These are phyloP conservation scores for Aspergillus steynii DNA, from an alignment of 495 filamentous ascomycete species.

Conservation along the genomic window DNA sequence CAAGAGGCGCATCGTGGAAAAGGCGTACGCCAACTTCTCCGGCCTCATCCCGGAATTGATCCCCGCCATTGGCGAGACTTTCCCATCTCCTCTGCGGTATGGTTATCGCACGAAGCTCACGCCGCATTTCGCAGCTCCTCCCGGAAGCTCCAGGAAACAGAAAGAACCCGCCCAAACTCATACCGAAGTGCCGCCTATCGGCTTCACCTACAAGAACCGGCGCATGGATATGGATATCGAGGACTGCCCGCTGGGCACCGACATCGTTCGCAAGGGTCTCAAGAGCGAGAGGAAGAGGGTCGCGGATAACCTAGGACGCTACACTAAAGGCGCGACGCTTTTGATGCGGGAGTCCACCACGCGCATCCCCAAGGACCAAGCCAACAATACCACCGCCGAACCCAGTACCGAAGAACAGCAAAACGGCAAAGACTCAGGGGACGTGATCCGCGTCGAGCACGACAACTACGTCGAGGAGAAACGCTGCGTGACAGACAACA, in stretches of 20 bases:
- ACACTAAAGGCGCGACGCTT: slow-evolving; percentile 80
- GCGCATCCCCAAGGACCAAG: slow-evolving; percentile 57
- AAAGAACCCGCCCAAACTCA: slow-evolving; percentile 31
- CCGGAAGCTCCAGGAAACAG: slow-evolving; percentile 40
- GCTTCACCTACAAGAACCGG: slow-evolving; percentile 82
- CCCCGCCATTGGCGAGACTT: slow-evolving; percentile 77
- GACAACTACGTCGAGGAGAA: slow-evolving; percentile 70
- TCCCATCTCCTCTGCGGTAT: slow-evolving; percentile 86
- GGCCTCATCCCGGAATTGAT: slow-evolving; percentile 71
- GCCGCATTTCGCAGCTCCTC: slow-evolving; percentile 84
- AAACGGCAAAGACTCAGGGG: slow-evolving; percentile 32
- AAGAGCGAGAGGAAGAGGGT: slow-evolving; percentile 72
- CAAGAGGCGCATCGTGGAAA: slow-evolving; percentile 84
- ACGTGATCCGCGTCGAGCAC: slow-evolving; percentile 35
- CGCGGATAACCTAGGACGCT: slow-evolving; percentile 65
- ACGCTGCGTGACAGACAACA: slow-evolving; percentile 81
- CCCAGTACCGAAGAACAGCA: slow-evolving; percentile 16
- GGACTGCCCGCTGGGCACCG: slow-evolving; percentile 93
- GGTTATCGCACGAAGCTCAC: slow-evolving; percentile 95
- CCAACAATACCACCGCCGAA: slow-evolving; percentile 12
- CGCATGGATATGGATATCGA: slow-evolving; percentile 84
- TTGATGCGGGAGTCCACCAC: slow-evolving; percentile 83
- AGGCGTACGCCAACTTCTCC: slow-evolving; percentile 90
- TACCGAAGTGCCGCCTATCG: slow-evolving; percentile 71
- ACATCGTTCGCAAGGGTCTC: slow-evolving; percentile 74